Evolutionary conservation across 257 asterid genomes (phyloP), one percentile per base, ranked within the genome.

Genomic region (Rhazya stricta): DNA sequence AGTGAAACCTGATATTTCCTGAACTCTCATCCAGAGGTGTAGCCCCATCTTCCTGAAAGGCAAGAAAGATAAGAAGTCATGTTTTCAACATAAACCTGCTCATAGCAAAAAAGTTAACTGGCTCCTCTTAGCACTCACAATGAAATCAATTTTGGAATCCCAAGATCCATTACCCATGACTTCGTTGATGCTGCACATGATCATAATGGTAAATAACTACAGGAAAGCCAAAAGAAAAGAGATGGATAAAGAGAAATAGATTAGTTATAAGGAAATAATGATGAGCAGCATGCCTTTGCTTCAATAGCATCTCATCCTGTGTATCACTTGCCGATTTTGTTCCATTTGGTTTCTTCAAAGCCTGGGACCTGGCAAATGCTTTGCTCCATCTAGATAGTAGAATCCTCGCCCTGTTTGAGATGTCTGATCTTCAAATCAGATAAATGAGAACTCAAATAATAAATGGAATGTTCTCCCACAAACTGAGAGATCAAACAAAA

Each of bases 351-450:
- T 86, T 89, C 84, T 85, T 89, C 66, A 81, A 73, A 50, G 90
- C 86, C 79, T 88, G 87, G 80, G 87, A 88, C 86, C 86, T 89
- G 50, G 89, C 93, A 39, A 91, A 89, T 76, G 86, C 85, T 58
- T 89, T 91, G 89, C 96, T 92, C 97, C 95, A 95, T 76, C 84
- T 89, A 30, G 92, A 79, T 74, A 95, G 83, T 69, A 95, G 84
- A 82, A 82, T 78, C 77, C 91, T 90, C 80, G 99, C 97, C 94
- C 96, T 95, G 94, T 89, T 85, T 78, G 99, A 88, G 85, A 95
- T 83, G 83, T 90, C 99, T 95, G 98, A 86, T 84, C 87, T 87
- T 89, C 91, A 89, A 88, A 95, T 88, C 86, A 89, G 94, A 86
- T 84, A 80, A 87, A 88, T 87, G 90, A 89, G 95, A 74, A 74